Base-by-base conservation (phyloP, 202 grass and related monocot genomes). In the Panicum hallii region DNA sequence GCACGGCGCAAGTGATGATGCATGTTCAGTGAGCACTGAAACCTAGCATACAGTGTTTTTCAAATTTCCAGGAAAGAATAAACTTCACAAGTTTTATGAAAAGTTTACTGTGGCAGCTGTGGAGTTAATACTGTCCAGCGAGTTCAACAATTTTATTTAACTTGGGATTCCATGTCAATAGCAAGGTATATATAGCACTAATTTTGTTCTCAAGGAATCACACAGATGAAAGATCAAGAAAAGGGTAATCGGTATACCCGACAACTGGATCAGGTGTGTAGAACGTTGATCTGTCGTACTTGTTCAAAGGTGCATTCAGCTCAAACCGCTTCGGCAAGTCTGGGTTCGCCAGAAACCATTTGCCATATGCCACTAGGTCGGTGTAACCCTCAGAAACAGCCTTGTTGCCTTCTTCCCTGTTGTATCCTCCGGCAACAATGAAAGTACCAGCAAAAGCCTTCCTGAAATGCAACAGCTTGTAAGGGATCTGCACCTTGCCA, bases 331-430 rank as follows among this genome's bases (percentile, higher is more conserved):
- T 87, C 0, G 82, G 90, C 53, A 92, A 74, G 79, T 92, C 89
- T 11, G 89, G 92, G 44, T 94, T 94, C 2, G 89, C 89, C 72
- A 94, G 87, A 48, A 90, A 90, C 17, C 75, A 73, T 28, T 88
- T 90, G 5, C 92, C 89, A 55, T 89, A 94, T 34, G 92, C 87
- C 13, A 94, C 87, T 14, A 94, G 74, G 84, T 94, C 89, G 0
- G 89, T 64, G 40, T 90, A 92, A 42, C 89, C 89, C 65, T 85
- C 82, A 61, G 76, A 49, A 4, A 94, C 73, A 41, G 79, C 81
- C 60, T 54, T 88, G 45, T 92, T 91, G 38, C 92, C 89, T 78
- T 89, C 86, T 81, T 94, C 92, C 49, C 86, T 81, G 36, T 89
- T 70, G 20, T 89, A 94, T 75, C 89, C 84, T 63, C 89, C 87